phyloP scores from a whole-genome alignment of 2,329 filamentous ascomycete species.

The Tolypocladium ophioglossoides region DNA sequence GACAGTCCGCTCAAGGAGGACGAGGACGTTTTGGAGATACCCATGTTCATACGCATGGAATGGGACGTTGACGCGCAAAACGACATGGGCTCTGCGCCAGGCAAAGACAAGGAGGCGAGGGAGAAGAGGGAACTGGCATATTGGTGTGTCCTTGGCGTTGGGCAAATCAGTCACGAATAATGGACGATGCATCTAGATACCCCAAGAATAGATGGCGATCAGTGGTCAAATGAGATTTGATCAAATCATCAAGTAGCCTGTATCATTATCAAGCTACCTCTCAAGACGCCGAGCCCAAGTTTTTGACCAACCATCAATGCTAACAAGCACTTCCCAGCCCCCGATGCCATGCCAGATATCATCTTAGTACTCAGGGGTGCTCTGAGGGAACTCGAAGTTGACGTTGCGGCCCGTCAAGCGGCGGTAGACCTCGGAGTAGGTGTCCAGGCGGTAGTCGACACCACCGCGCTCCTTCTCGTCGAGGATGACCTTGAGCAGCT shows the following conservation, averaged over 20 bases:
- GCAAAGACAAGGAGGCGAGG: conserved; percentile 49
- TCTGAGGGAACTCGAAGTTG: conserved; percentile 97
- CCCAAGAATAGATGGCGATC: conserved; percentile 17
- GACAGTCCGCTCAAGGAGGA: conserved; percentile 42
- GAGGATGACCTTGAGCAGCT: conserved; percentile 96
- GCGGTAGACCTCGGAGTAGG: conserved; percentile 99
- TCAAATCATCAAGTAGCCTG: conserved; percentile 30
- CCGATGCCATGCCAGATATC: conserved; percentile 4
- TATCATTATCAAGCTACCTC: conserved; percentile 38
- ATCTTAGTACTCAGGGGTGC: conserved; percentile 70
- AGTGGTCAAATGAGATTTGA: conserved; percentile 14
- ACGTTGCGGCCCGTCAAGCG: conserved; percentile 93
- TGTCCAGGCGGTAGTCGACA: conserved; percentile 99
- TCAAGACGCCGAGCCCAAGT: conserved; percentile 37
- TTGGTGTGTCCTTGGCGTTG: conserved; percentile 88
- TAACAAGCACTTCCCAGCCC: conserved; percentile 21
- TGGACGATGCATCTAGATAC: conserved; percentile 26
- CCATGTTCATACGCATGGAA: conserved; percentile 84
- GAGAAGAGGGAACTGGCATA: conserved; percentile 87
- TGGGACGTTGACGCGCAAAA: conserved; percentile 68
- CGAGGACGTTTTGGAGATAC: conserved; percentile 71
- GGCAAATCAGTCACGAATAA: conserved; percentile 54
- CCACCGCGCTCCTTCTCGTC: conserved; percentile 99
- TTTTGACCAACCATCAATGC: conserved; percentile 28
- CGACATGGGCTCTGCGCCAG: conserved; percentile 46